Conservation (phyloP, 441 rosid genomes). For the Jatropha podagrica region DNA sequence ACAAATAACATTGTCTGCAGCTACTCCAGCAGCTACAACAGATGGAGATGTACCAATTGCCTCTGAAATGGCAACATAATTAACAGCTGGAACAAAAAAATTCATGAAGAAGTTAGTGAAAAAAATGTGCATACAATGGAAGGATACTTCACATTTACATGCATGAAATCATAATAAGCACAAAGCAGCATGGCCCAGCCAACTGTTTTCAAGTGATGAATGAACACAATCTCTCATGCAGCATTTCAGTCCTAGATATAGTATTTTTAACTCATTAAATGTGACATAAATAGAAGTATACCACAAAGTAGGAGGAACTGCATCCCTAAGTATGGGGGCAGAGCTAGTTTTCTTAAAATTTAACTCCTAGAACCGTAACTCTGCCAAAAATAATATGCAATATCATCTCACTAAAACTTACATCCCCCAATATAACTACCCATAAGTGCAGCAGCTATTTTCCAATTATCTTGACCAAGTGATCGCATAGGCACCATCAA, state of each 20-base stretch:
- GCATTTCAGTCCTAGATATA: not conserved
- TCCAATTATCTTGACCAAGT: conserved; percentile 87
- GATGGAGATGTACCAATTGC: conserved; percentile 74
- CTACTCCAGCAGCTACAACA: conserved; percentile 78
- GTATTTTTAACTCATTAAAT: not conserved
- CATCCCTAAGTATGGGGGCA: not conserved
- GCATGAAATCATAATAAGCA: not conserved
- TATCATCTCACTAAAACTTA: conserved; percentile 31
- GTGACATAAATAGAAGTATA: not conserved
- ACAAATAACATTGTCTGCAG: conserved; percentile 77
- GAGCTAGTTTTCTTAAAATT: not conserved
- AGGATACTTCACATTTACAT: not conserved
- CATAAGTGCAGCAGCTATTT: conserved; percentile 86
- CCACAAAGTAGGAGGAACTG: not conserved
- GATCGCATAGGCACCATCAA: conserved; percentile 78
- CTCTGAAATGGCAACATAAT: conserved; percentile 76
- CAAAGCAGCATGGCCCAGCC: not conserved
- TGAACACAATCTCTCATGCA: not conserved
- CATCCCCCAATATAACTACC: conserved; percentile 91
- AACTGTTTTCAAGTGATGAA: too few species aligned
- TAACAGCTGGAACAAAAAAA: conserved; percentile 54
- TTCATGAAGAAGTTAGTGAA: conserved; percentile 12
- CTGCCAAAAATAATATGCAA: not conserved
- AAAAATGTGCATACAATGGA: conserved; percentile 1
- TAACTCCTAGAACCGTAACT: not conserved